A percentile compares a stretch with the other conserved stretches of the same genome.
Conservation (phyloP, 2,329 filamentous ascomycete genomes). For the Neocatenulostroma microsporum region DNA sequence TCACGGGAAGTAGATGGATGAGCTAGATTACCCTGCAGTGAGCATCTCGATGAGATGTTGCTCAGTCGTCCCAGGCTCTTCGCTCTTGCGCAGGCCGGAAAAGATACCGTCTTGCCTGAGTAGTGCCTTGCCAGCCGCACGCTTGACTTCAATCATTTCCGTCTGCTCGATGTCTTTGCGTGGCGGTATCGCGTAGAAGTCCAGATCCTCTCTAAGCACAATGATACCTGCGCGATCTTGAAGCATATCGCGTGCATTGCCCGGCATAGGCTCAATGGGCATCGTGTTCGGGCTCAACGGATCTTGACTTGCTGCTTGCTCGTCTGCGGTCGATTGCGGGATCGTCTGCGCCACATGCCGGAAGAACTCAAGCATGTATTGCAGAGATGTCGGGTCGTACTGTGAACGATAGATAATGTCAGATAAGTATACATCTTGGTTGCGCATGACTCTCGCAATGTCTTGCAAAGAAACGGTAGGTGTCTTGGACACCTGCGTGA, state of each 20-base stretch:
- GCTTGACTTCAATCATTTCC: constrained; percentile 95
- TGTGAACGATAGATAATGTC: constrained; percentile 51
- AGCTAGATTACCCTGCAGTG: constrained; percentile 74
- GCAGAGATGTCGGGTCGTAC: constrained; percentile 93
- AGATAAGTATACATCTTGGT: constrained; percentile 47
- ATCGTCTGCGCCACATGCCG: constrained; percentile 95
- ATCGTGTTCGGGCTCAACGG: constrained; percentile 53
- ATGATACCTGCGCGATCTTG: constrained; percentile 92
- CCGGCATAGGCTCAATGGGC: constrained; percentile 59
- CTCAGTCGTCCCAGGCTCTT: constrained; percentile 92
- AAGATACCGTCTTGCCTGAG: constrained; percentile 91
- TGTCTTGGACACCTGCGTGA: constrained; percentile 25
- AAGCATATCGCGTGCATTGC: constrained; percentile 64
- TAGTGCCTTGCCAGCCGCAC: constrained; percentile 78
- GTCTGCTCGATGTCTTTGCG: constrained; percentile 70
- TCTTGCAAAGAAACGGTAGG: constrained; percentile 29
- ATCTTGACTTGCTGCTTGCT: constrained; percentile 38
- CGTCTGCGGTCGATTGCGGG: constrained; percentile 45
- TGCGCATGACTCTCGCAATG: constrained; percentile 34
- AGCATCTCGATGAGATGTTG: constrained; percentile 99
- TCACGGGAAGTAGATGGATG: constrained; percentile 3
- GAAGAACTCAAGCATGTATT: constrained; percentile 99
- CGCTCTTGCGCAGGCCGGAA: constrained; percentile 86
- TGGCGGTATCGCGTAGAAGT: constrained; percentile 95
- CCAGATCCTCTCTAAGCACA: constrained; percentile 87